Conservation (phyloP, 257 asterid species). For the Eustoma russellianum region DNA sequence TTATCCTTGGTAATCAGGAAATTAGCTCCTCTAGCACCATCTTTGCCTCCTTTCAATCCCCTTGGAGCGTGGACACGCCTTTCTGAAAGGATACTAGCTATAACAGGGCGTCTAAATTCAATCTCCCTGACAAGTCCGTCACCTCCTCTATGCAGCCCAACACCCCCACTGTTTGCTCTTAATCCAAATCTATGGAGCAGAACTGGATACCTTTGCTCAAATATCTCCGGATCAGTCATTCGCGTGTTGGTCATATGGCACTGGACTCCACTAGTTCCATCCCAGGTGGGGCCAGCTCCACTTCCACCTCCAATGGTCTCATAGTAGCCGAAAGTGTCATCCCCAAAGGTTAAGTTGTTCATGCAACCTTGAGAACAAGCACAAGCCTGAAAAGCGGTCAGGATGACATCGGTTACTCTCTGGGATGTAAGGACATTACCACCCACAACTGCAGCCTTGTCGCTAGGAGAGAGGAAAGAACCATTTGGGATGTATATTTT, state of each 20-base stretch:
- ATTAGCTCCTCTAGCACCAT: constrained; percentile 81
- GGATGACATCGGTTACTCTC: constrained; percentile 79
- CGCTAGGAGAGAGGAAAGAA: constrained; percentile 86
- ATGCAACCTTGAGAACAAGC: constrained; percentile 98
- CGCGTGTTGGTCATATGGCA: constrained; percentile 99
- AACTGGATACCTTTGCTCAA: constrained; percentile 93
- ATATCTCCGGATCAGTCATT: constrained; percentile 95
- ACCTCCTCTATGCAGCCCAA: constrained; percentile 71
- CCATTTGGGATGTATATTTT: constrained; percentile 72
- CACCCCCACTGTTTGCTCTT: constrained; percentile 79
- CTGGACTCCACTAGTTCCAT: constrained; percentile 90
- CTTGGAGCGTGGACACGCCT: constrained; percentile 92
- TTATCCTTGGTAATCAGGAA: constrained; percentile 58
- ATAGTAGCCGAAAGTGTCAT: constrained; percentile 73
- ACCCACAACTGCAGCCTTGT: constrained; percentile 88
- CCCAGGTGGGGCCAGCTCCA: constrained; percentile 92
- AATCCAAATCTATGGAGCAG: constrained; percentile 63
- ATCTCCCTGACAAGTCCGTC: constrained; percentile 88
- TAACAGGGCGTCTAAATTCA: constrained; percentile 60
- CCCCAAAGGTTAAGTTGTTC: constrained; percentile 93
- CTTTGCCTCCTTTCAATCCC: constrained; percentile 68
- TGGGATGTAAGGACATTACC: constrained; percentile 95
- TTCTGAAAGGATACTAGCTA: constrained; percentile 86
- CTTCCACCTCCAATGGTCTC: constrained; percentile 96
- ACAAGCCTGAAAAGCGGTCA: constrained; percentile 87